Evolutionary conservation across 148 eudicot genomes (phyloP), one percentile per base, ranked within the genome.

Genomic region (Silene conica): DNA sequence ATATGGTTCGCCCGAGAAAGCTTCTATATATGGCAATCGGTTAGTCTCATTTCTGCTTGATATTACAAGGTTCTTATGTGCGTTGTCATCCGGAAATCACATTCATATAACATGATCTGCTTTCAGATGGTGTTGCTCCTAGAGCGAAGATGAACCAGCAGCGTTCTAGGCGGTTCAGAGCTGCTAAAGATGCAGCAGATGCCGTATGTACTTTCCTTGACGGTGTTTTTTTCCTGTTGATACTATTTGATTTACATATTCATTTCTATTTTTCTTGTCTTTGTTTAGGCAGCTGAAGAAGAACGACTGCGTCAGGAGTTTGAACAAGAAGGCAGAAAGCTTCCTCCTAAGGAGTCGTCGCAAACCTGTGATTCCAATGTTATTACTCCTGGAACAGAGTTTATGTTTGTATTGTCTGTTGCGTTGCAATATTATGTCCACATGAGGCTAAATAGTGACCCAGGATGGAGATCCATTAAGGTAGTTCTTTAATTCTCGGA

Each of bases 101-200:
- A 64, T 45, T 73, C 19, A 71, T 71, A 50, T 71, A 23, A 50
- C 78, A 56, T 62, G 31, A 71, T 64, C 34, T 60, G 21, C 59
- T 85, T 77, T 57, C 77, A 95, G 99, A 95, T 86, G 99, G 99
- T 65, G 96, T 92, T 82, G 99, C 99, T 64, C 99, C 99, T 26
- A 92, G 99, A 80, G 99, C 97, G 28, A 95, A 95, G 86, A 95
- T 95, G 99, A 95, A 95, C 82, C 99, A 95, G 82, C 99, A 95
- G 78, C 87, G 99, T 13, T 95, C 99, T 43, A 87, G 99, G 81
- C 97, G 99, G 54, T 95, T 95, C 77, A 85, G 97, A 80, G 93
- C 99, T 67, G 97, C 99, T 70, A 95, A 95, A 85, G 97, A 92
- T 83, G 97, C 99, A 70, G 89, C 97, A 45, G 99, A 95, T 79